phyloP scores from a whole-genome alignment of 768 basidiomycete species.

The Russula abietina region DNA sequence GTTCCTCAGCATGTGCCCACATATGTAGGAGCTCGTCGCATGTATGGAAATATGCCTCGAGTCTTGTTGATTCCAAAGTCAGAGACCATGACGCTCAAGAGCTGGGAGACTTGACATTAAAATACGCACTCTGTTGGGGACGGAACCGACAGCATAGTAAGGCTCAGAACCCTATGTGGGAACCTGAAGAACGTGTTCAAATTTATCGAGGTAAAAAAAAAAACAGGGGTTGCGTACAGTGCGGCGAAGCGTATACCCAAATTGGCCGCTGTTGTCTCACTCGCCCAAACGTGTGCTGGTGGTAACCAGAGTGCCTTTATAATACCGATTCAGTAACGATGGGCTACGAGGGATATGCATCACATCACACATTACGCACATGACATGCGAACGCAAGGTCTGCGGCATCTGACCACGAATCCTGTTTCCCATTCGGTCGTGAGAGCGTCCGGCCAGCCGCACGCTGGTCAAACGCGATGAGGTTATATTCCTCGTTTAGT shows the following conservation, averaged over 20 bases:
- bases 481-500: constrained; percentile 26
- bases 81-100: too few relatives aligned
- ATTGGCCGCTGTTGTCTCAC: constrained; percentile 27
- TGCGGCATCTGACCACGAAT: constrained; percentile 30
- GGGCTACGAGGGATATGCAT: background rate
- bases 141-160: constrained; percentile 21
- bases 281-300: constrained; percentile 29
- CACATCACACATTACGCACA: constrained; percentile 14
- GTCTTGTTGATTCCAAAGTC: background rate
- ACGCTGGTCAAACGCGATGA: constrained; percentile 31
- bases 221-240: constrained; percentile 11
- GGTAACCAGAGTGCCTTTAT: constrained; percentile 27
- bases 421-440: constrained; percentile 26
- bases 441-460: constrained; percentile 25
- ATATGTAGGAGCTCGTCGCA: constrained; percentile 28
- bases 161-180: constrained; percentile 22
- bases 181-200: constrained; percentile 15
- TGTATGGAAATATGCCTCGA: constrained; percentile 26
- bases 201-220: background rate
- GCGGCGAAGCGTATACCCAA: constrained; percentile 27
- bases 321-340: background rate
- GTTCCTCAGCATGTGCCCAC: constrained; percentile 28
- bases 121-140: constrained; percentile 21
- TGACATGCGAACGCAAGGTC: constrained; percentile 28
- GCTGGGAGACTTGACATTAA: background rate